Conservation (phyloP, 2,329 filamentous ascomycete species). For the Rasamsonia emersonii region DNA sequence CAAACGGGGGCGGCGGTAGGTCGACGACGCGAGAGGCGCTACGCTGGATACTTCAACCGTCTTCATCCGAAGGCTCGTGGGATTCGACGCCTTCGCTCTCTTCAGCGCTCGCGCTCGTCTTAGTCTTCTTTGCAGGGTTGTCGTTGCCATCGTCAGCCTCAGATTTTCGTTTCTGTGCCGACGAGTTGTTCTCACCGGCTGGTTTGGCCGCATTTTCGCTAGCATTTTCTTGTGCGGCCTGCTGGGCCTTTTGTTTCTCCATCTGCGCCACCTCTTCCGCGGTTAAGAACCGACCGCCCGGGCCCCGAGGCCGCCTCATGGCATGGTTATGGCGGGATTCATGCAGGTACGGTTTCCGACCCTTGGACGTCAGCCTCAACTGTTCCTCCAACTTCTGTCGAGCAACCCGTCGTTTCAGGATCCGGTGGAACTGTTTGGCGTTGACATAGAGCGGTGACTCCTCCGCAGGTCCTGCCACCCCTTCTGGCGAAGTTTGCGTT, state of each 20-base stretch:
- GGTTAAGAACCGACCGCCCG: constrained; percentile 89
- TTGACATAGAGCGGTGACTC: constrained; percentile 97
- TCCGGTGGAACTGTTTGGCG: constrained; percentile 96
- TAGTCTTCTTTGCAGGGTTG: constrained; percentile 42
- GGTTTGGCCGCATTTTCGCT: constrained; percentile 21
- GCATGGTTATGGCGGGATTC: constrained; percentile 97
- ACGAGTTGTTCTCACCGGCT: constrained; percentile 24
- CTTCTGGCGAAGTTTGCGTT: constrained; percentile 70
- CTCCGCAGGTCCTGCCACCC: constrained; percentile 63
- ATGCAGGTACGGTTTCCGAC: constrained; percentile 92
- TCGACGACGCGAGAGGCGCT: constrained; percentile 10
- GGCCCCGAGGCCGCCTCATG: constrained; percentile 88
- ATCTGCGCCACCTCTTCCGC: constrained; percentile 91
- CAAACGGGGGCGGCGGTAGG: too few species aligned
- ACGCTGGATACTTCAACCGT: constrained; percentile 28
- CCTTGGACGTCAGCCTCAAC: constrained; percentile 83
- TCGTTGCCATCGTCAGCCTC: constrained; percentile 36
- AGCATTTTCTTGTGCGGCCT: constrained; percentile 25
- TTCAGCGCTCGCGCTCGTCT: constrained; percentile 42
- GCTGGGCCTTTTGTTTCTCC: constrained; percentile 53
- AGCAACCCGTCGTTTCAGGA: constrained; percentile 86
- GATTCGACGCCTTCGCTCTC: constrained; percentile 43
- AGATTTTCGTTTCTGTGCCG: constrained; percentile 45
- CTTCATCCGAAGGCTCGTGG: constrained; percentile 40
- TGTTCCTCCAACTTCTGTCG: constrained; percentile 91